A percentile compares a stretch with the other conserved stretches of the same genome.
Evolutionary conservation across 352 stramenopile species (phyloP).

Genomic region (Globisporangium parvum): DNA sequence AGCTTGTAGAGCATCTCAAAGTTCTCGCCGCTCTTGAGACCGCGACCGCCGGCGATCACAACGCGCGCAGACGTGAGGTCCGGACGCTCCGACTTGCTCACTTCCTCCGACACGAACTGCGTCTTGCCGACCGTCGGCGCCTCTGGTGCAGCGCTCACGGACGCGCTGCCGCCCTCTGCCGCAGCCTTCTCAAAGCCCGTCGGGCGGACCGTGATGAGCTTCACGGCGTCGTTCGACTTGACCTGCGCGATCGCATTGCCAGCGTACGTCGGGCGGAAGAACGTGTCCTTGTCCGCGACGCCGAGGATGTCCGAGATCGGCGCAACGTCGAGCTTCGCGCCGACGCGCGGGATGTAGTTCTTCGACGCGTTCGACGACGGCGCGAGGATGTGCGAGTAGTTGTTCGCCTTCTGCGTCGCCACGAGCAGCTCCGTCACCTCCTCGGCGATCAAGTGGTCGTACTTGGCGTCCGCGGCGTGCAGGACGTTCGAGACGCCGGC

Average conservation of each 20-base stretch:
- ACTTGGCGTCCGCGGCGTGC: slow-evolving; percentile 78
- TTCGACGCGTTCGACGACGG: slow-evolving; percentile 94
- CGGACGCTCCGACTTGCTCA: slow-evolving; percentile 94
- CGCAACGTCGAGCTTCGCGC: slow-evolving; percentile 91
- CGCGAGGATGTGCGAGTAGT: slow-evolving; percentile 92
- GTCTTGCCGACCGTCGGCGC: slow-evolving; percentile 59
- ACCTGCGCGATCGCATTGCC: slow-evolving; percentile 88
- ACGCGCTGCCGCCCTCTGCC: slow-evolving; percentile 59
- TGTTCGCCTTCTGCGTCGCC: slow-evolving; percentile 48
- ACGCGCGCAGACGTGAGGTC: slow-evolving; percentile 92
- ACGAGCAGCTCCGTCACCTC: slow-evolving; percentile 80
- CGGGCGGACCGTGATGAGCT: slow-evolving; percentile 94
- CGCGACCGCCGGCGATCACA: slow-evolving; percentile 95
- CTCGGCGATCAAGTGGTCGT: slow-evolving; percentile 86
- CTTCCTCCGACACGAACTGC: slow-evolving; percentile 91
- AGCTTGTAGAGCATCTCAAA: slow-evolving; percentile 97
- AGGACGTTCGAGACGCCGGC: slow-evolving; percentile 78
- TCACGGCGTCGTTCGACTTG: slow-evolving; percentile 85
- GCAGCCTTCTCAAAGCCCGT: slow-evolving; percentile 98
- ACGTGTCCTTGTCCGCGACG: slow-evolving; percentile 91
- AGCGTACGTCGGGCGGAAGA: slow-evolving; percentile 86
- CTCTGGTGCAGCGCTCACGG: slow-evolving; percentile 60
- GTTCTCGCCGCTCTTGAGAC: slow-evolving; percentile 97
- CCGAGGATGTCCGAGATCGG: slow-evolving; percentile 96
- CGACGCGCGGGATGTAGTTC: slow-evolving; percentile 95